A percentile compares a stretch with the other conserved stretches of the same genome.
phyloP scores from a whole-genome alignment of 2,329 filamentous ascomycete genomes.

The Aspergillaceae sp. region DNA sequence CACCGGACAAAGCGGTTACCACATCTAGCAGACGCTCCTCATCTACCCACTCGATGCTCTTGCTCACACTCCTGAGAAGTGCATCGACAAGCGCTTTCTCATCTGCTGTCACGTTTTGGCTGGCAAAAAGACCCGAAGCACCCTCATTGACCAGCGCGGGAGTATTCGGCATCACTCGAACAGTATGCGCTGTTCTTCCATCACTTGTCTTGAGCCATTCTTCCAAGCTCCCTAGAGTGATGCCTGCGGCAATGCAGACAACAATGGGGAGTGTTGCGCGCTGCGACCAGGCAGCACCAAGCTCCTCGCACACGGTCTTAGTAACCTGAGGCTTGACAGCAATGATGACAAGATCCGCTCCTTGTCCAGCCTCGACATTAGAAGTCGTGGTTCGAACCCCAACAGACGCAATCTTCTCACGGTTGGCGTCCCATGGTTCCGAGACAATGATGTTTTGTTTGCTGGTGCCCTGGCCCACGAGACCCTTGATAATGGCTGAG shows the following conservation, averaged over 20 bases:
- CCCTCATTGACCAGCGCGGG: conserved; percentile 26
- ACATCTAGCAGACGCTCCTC: conserved; percentile 26
- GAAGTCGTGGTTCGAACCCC: conserved; percentile 24
- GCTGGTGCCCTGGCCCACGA: conserved; percentile 19
- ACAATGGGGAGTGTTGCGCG: conserved; percentile 20
- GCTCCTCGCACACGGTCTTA: conserved; percentile 25
- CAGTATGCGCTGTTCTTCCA: conserved; percentile 17
- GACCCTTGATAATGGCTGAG: conserved; percentile 27
- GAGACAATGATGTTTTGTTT: conserved; percentile 26
- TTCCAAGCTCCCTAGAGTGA: conserved; percentile 22
- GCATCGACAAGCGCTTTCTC: conserved; percentile 25
- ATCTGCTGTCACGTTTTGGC: conserved; percentile 15
- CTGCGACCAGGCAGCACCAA: conserved; percentile 18
- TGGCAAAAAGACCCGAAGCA: conserved; percentile 22
- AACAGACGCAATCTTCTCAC: conserved; percentile 22
- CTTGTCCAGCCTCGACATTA: conserved; percentile 19
- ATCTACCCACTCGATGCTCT: conserved; percentile 28
- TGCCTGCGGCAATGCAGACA: conserved; percentile 28
- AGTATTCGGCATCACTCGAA: conserved; percentile 31
- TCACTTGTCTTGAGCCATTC: conserved; percentile 21
- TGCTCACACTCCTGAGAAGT: conserved; percentile 22
- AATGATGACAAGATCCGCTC: conserved; percentile 25
- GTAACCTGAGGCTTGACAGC: conserved; percentile 29
- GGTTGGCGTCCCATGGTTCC: conserved; percentile 29
- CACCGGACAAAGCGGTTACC: conserved; percentile 29